Evolutionary conservation across 495 filamentous ascomycete species (phyloP), one percentile per base, ranked within the genome.

Genomic region (Penicillium bovifimosum): DNA sequence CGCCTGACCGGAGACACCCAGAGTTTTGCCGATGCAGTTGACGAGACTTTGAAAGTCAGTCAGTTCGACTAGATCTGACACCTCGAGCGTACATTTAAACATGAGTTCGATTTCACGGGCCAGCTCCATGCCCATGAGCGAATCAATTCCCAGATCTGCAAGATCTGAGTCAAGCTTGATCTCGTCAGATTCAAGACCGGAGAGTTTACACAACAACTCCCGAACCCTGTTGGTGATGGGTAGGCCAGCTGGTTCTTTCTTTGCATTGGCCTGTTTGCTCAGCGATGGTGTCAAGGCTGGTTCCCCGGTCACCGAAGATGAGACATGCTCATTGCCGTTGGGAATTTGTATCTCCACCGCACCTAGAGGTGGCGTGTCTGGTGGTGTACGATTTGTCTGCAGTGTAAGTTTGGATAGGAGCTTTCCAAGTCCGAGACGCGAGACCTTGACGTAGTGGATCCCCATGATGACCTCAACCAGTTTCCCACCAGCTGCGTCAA

Each of bases 101-200:
- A 41, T 53, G 0, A 34, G 44, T 35, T 83, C 76, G 6, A 83
- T 50, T 45, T 83, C 78, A 0, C 65, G 66, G 1, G 69, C 74
- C 52, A 83, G 52, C 60, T 83, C 80, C 77, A 79, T 78, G 0
- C 72, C 75, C 63, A 79, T 70, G 0, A 83, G 64, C 0, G 78
- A 83, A 47, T 83, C 80, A n/a, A 83, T 76, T 0, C 80, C 78
- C 7, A 79, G 31, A 14, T 81, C 75, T 6, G 67, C 70, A 18
- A 81, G 62, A 3, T 68, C 55, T 0, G 55, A 61, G 17, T 74
- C 62, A 14, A 59, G 52, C 5, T 60, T 45, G 7, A 82, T 73
- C 14, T 79, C 75, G 2, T 60, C 47, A 0, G 60, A 38, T 18
- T 78, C 71, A 0, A 81, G 48, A 1, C 77, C 76, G n/a, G n/a